phyloP scores from a whole-genome alignment of 495 filamentous ascomycete species.

The Neurospora tetrasperma region DNA sequence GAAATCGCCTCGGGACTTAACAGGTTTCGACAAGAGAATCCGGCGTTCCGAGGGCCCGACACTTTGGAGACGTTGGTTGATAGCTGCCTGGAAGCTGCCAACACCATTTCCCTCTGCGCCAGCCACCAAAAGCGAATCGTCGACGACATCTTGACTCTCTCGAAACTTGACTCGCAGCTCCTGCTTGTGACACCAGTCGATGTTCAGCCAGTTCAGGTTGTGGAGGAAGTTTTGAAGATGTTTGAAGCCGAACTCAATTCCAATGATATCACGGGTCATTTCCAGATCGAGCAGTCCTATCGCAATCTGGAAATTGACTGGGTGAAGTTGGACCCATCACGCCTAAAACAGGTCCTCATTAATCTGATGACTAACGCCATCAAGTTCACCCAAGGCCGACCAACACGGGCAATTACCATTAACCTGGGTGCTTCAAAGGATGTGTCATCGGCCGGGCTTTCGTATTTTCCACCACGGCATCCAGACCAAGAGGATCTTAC shows the following conservation, averaged over 20 bases:
- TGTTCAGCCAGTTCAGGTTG: slow-evolving; percentile 57
- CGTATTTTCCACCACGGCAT: slow-evolving; percentile 47
- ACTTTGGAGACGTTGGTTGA: slow-evolving; percentile 28
- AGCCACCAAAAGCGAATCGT: slow-evolving; percentile 72
- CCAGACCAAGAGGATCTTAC: slow-evolving; percentile 40
- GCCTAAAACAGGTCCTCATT: slow-evolving; percentile 69
- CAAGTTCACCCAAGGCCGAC: slow-evolving; percentile 59
- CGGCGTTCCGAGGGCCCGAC: slow-evolving; percentile 4
- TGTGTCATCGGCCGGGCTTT: slow-evolving; percentile 36
- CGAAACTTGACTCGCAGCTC: slow-evolving; percentile 76
- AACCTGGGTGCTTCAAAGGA: slow-evolving; percentile 56
- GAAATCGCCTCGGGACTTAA: slow-evolving; percentile 52
- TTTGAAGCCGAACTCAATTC: slow-evolving; percentile 70
- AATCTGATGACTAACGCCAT: slow-evolving; percentile 74
- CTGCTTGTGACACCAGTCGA: slow-evolving; percentile 65
- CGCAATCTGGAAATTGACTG: slow-evolving; percentile 54
- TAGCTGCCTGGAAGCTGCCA: slow-evolving; percentile 61
- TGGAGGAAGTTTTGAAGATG: slow-evolving; percentile 65
- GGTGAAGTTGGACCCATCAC: slow-evolving; percentile 68
- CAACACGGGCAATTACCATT: slow-evolving; percentile 53
- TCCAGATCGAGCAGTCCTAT: slow-evolving; percentile 57
- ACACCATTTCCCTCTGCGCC: slow-evolving; percentile 74
- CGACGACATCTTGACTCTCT: slow-evolving; percentile 73
- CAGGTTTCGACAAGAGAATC: slow-evolving; percentile 24
- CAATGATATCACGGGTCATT: slow-evolving; percentile 60